Evolutionary conservation across 1,284 basidiomycete species (phyloP), one percentile per base, ranked within the genome.

Genomic region (Ustilago shanxiensis): DNA sequence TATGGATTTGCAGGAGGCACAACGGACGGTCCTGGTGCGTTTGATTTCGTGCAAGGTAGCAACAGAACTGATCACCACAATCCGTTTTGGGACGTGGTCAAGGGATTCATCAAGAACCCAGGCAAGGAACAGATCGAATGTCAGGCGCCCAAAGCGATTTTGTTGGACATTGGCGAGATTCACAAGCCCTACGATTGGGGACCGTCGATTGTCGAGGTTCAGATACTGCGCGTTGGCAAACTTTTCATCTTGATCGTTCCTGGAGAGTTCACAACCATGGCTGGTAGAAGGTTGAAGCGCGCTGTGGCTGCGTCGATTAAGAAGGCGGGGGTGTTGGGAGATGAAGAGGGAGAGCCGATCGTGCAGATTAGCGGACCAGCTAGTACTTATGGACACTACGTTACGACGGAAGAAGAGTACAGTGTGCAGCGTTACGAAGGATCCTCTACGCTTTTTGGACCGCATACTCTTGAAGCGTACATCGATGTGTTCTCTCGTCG

Each of bases 381-480:
- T 0, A 93, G 93, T 75, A 92, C 92, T 11, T 94, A 93, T 79
- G 90, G 88, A 0, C 92, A 93, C 86, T 93, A 93, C 82, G 88
- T 93, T 7, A 72, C 79, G 1, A 93, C 93, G 20, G 88, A 88
- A 7, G 92, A 93, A 83, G 92, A 93, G 84, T 93, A 93, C 84
- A 86, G 88, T 16, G 88, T 92, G 3, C 93, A 94, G 86, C 88
- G 93, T 55, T 93, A 93, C 78, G 93, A 94, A 86, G 93, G 93
- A 37, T 91, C 92, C 0, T 93, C 92, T 45, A 94, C 92, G 10
- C 88, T 94, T 45, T 94, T 90, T 83, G 93, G 93, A 31, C 90
- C 89, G 66, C 90, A 92, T 92, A 93, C 92, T 3, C 88, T 93
- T 14, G 92, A 93, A 59, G 91, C 93, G 2, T 94, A 93, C 83